Evolutionary conservation across 352 stramenopile genomes (phyloP).

Genomic region (Phytophthora hybrid): DNA sequence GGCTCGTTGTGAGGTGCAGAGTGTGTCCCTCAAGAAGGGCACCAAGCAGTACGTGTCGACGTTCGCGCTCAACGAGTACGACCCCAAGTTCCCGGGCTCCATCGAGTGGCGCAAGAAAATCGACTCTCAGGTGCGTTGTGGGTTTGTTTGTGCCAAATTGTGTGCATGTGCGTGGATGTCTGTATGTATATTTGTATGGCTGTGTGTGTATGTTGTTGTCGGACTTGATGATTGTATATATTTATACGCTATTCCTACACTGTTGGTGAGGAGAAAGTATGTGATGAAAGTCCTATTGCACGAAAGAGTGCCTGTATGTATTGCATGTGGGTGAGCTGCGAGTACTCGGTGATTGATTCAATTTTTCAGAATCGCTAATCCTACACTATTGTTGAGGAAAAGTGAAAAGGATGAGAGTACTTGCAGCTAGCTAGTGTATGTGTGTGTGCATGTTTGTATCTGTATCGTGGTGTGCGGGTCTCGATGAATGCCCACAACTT

Average conservation of each 20-base stretch:
- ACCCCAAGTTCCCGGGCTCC: slow-evolving; percentile 89
- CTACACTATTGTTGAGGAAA: slow-evolving; percentile 36
- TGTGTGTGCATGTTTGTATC: slow-evolving; percentile 11
- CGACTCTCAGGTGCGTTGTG: slow-evolving; percentile 85
- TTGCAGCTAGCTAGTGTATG: slow-evolving; percentile 8
- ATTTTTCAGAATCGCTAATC: slow-evolving; percentile 38
- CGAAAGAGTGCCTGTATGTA: slow-evolving; percentile 18
- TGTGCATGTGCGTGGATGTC: slow-evolving; percentile 21
- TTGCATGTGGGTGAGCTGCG: slow-evolving; percentile 7
- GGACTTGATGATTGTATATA: slow-evolving; percentile 74
- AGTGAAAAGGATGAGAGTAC: slow-evolving; percentile 27
- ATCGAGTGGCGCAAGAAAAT: slow-evolving; percentile 98
- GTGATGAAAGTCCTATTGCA: slow-evolving; percentile 48
- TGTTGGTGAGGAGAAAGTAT: slow-evolving; percentile 51
- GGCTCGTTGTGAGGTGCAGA: slow-evolving; percentile 96
- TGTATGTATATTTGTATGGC: slow-evolving; percentile 15
- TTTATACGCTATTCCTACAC: slow-evolving; percentile 79
- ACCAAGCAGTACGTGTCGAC: slow-evolving; percentile 94
- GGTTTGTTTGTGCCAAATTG: slow-evolving; percentile 17
- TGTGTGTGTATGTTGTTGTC: slow-evolving; percentile 25
- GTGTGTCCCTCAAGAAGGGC: slow-evolving; percentile 86
- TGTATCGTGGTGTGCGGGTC: slow-evolving; percentile 29
- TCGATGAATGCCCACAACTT: slow-evolving; percentile 70
- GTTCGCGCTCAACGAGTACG: slow-evolving; percentile 98
- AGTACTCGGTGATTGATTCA: slow-evolving; percentile 31